These are phyloP conservation scores for Xylariaceae sp. DNA, from an alignment of 2,329 filamentous ascomycete species.

Conservation along the genomic window DNA sequence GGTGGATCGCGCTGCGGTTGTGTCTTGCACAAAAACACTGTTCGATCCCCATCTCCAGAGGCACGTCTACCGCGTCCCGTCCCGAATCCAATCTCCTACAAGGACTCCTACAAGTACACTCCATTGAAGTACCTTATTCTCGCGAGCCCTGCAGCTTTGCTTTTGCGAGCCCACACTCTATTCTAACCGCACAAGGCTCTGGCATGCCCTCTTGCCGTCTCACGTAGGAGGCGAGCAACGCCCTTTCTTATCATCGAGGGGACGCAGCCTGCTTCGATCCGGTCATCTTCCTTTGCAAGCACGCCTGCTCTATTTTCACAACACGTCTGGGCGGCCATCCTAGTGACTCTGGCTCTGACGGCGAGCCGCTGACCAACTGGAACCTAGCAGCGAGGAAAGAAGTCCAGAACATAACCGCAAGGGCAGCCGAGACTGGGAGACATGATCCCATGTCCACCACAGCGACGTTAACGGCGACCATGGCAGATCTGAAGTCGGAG, in stretches of 20 bases:
- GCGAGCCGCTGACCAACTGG: too few species aligned
- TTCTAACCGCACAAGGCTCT: slow-evolving; percentile 25
- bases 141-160: slow-evolving; percentile 33
- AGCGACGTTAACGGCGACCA: slow-evolving; percentile 54
- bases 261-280: slow-evolving; percentile 5
- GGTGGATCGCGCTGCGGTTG: slow-evolving; percentile 26
- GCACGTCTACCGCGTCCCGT: slow-evolving; percentile 31
- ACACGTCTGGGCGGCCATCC: slow-evolving; percentile 5
- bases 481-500: slow-evolving; percentile 60
- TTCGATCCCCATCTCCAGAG: slow-evolving; percentile 28
- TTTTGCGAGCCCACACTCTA: slow-evolving; percentile 29
- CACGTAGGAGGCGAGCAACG: slow-evolving; percentile 17
- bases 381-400: slow-evolving; percentile 9
- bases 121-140: too few species aligned
- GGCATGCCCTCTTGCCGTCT: slow-evolving; percentile 22
- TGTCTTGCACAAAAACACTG: slow-evolving; percentile 26
- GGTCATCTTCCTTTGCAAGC: neutral
- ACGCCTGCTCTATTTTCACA: slow-evolving; percentile 5
- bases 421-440: slow-evolving; percentile 27
- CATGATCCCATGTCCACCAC: slow-evolving; percentile 58
- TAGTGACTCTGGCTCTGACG: too few species aligned
- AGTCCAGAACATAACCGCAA: slow-evolving; percentile 11
- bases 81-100: slow-evolving; percentile 29
- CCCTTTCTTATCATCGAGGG: slow-evolving; percentile 17
- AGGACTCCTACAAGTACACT: slow-evolving; percentile 34